phyloP scores from a whole-genome alignment of 331 rosid genomes.

The Rhamnella rubrinervis region DNA sequence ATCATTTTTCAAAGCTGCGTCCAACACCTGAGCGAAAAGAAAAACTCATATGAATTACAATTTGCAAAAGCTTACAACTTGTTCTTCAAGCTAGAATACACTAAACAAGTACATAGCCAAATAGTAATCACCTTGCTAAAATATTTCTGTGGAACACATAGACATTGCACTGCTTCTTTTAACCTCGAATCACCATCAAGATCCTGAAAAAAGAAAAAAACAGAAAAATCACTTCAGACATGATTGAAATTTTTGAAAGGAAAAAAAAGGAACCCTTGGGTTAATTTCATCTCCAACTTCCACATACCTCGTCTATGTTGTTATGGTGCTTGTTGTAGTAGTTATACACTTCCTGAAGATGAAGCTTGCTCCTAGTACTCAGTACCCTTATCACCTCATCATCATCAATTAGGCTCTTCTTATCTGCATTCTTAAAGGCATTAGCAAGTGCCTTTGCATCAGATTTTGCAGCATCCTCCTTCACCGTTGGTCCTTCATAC shows the following conservation, averaged over 20 bases:
- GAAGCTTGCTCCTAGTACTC: slow-evolving; percentile 77
- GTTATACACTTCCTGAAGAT: slow-evolving; percentile 54
- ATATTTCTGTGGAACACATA: slow-evolving; percentile 65
- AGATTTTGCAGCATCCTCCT: slow-evolving; percentile 60
- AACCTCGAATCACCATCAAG: slow-evolving; percentile 47
- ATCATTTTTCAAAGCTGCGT: slow-evolving; percentile 52
- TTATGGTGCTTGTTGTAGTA: slow-evolving; percentile 64
- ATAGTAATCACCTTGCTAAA: slow-evolving; percentile 51
- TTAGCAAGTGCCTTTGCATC: slow-evolving; percentile 60
- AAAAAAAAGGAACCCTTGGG: no score
- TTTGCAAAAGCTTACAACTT: background rate
- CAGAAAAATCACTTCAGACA: background rate
- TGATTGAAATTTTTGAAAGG: background rate
- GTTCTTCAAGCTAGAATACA: background rate
- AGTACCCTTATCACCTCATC: slow-evolving; percentile 73
- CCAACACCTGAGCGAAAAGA: slow-evolving; percentile 47
- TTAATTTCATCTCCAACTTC: background rate
- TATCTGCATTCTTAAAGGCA: slow-evolving; percentile 49
- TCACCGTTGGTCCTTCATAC: slow-evolving; percentile 75
- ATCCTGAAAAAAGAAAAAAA: slow-evolving; percentile 48
- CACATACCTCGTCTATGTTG: slow-evolving; percentile 70
- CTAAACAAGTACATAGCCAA: background rate
- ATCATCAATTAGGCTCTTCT: slow-evolving; percentile 47
- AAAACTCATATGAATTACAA: background rate
- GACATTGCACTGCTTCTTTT: slow-evolving; percentile 67